These are phyloP conservation scores for Gremmenia infestans DNA, from an alignment of 2,329 filamentous ascomycete genomes.

Conservation along the genomic window DNA sequence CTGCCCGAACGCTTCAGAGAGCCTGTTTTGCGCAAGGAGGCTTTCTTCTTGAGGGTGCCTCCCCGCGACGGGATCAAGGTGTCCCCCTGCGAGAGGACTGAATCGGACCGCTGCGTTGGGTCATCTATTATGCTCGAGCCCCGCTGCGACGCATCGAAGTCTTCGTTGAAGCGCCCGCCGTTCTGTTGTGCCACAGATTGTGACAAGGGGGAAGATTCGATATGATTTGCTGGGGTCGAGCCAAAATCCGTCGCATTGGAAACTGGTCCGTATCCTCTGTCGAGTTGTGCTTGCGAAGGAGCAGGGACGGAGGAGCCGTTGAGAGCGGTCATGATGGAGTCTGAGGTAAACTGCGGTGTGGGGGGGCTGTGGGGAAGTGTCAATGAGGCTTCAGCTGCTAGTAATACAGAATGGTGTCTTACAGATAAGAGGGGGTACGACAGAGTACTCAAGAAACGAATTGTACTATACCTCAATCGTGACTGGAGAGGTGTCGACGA, in stretches of 20 bases:
- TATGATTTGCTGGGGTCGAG: constrained; percentile 20
- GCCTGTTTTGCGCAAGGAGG: constrained; percentile 65
- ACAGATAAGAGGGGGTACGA: not conserved
- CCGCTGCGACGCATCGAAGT: constrained; percentile 65
- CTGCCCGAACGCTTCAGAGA: constrained; percentile 78
- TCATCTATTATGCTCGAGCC: constrained; percentile 58
- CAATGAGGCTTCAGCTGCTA: not conserved
- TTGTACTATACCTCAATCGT: too few species aligned
- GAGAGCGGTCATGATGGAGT: constrained; percentile 20
- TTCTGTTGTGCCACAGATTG: constrained; percentile 21
- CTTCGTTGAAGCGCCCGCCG: constrained; percentile 58
- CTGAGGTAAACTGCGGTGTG: not conserved
- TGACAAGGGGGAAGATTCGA: constrained; percentile 20
- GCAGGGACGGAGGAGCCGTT: constrained; percentile 21
- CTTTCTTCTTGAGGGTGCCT: constrained; percentile 86
- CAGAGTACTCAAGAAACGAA: not conserved
- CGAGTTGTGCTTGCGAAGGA: constrained; percentile 24
- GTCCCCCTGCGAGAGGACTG: constrained; percentile 38
- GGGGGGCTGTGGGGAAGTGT: not conserved
- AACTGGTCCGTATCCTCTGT: constrained; percentile 15
- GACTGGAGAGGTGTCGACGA: too few species aligned
- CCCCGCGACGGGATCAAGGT: constrained; percentile 41
- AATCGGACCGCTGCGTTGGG: constrained; percentile 56
- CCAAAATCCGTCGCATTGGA: constrained; percentile 22
- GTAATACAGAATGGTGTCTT: not conserved